A percentile compares a stretch with the other conserved stretches of the same genome.
These are phyloP conservation scores for Populus hybrid DNA, from an alignment of 441 rosid species.

Conservation along the genomic window DNA sequence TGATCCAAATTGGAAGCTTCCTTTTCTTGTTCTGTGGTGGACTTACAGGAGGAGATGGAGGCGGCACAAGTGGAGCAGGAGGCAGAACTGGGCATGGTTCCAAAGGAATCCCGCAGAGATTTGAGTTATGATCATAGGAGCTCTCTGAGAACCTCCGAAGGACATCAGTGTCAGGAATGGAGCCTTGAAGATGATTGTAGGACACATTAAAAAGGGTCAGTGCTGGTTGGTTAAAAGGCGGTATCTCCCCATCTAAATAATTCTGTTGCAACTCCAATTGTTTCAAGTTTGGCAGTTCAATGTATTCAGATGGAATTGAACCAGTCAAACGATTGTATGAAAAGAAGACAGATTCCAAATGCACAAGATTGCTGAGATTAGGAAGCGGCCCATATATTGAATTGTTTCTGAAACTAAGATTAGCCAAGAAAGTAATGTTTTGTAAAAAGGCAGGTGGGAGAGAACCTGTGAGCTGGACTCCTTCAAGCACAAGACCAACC, in stretches of 20 bases:
- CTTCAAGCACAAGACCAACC: slow-evolving; percentile 44
- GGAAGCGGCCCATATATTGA: slow-evolving; percentile 42
- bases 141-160: slow-evolving; percentile 38
- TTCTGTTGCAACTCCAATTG: slow-evolving; percentile 45
- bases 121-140: slow-evolving; percentile 37
- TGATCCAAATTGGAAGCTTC: slow-evolving; percentile 25
- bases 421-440: slow-evolving; percentile 41
- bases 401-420: slow-evolving; percentile 42
- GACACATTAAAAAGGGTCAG: slow-evolving; percentile 48
- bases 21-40: slow-evolving; percentile 17
- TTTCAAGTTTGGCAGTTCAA: slow-evolving; percentile 30
- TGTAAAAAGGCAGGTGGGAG: slow-evolving; percentile 38
- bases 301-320: slow-evolving; percentile 37
- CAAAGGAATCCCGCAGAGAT: slow-evolving; percentile 51
- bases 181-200: slow-evolving; percentile 41
- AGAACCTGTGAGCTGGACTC: slow-evolving; percentile 38
- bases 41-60: slow-evolving; percentile 17
- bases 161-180: slow-evolving; percentile 36
- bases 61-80: slow-evolving; percentile 11
- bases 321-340: slow-evolving; percentile 43
- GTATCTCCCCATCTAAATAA: slow-evolving; percentile 39
- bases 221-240: slow-evolving; percentile 38
- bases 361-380: slow-evolving; percentile 28
- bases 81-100: slow-evolving; percentile 28
- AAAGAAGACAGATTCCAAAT: slow-evolving; percentile 32